These are phyloP conservation scores for Claviceps sp. DNA, from an alignment of 2,329 filamentous ascomycete species.

Conservation along the genomic window DNA sequence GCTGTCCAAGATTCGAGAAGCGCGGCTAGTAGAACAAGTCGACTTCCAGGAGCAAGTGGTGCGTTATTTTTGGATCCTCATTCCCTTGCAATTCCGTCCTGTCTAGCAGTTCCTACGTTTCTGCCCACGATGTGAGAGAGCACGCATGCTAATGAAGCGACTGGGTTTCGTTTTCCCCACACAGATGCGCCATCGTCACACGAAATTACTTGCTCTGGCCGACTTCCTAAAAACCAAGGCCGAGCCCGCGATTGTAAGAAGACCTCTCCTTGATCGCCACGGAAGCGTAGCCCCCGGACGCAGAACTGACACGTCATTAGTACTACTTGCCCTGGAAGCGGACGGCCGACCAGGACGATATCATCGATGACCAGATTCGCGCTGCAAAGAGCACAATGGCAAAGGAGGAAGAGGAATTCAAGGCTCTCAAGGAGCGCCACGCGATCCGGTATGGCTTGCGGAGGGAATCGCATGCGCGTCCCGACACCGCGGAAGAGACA, in stretches of 20 bases:
- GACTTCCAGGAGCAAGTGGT: conserved; percentile 67
- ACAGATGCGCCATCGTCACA: conserved; percentile 66
- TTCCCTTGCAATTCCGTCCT: background rate
- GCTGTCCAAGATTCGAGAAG: conserved; percentile 44
- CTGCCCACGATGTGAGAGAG: background rate
- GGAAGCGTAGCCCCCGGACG: background rate
- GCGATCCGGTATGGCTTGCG: conserved; percentile 14
- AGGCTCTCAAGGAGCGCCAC: conserved; percentile 30
- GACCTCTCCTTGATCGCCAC: background rate
- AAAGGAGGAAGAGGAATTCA: conserved; percentile 51
- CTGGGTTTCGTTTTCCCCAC: background rate
- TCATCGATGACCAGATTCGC: conserved; percentile 56
- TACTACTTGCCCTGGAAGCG: conserved; percentile 79
- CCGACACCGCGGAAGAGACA: conserved; percentile 20
- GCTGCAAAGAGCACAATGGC: conserved; percentile 50
- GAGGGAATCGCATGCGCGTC: conserved; percentile 4
- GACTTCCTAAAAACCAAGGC: conserved; percentile 59
- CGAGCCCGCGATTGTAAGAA: conserved; percentile 58
- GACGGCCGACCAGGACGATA: conserved; percentile 52
- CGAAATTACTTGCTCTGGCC: conserved; percentile 57
- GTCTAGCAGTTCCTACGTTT: background rate
- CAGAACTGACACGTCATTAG: conserved; percentile 27
- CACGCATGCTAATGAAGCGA: too few species aligned
- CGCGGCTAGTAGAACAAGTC: conserved; percentile 56
- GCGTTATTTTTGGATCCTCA: background rate